Percentiles rank a stretch among this genome's conserved stretches.
Evolutionary conservation across 257 asterid genomes (phyloP).

Genomic region (Verbena officinalis): DNA sequence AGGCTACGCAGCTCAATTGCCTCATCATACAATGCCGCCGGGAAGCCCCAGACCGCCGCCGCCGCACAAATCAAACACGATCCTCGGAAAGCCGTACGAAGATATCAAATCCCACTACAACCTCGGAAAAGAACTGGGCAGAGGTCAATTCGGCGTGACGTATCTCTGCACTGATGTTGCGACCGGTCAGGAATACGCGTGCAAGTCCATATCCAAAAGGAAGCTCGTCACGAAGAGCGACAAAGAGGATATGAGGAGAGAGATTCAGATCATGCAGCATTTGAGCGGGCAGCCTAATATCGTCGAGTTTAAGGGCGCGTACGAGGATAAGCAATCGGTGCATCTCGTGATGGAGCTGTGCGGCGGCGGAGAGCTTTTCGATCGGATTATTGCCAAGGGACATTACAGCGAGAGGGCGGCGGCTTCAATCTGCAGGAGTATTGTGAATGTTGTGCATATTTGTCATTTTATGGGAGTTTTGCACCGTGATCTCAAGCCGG

Average conservation of each 20-base stretch:
- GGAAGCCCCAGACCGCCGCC: slow-evolving; percentile 42
- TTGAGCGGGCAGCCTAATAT: slow-evolving; percentile 80
- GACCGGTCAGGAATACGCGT: slow-evolving; percentile 62
- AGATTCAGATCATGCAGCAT: slow-evolving; percentile 85
- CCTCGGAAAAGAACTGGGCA: slow-evolving; percentile 69
- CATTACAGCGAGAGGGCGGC: slow-evolving; percentile 81
- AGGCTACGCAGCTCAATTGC: slow-evolving; percentile 48
- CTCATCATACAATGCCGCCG: slow-evolving; percentile 29
- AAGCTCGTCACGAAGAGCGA: slow-evolving; percentile 65
- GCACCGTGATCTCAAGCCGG: slow-evolving; percentile 87
- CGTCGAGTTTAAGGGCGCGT: slow-evolving; percentile 80
- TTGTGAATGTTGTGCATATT: slow-evolving; percentile 71
- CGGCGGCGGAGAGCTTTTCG: slow-evolving; percentile 85
- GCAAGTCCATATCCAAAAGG: slow-evolving; percentile 78
- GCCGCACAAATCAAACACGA: slow-evolving; percentile 42
- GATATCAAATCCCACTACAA: slow-evolving; percentile 53
- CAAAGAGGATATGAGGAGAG: slow-evolving; percentile 81
- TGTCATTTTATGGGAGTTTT: slow-evolving; percentile 89
- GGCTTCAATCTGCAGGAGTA: slow-evolving; percentile 63
- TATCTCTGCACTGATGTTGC: slow-evolving; percentile 53
- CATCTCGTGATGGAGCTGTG: slow-evolving; percentile 86
- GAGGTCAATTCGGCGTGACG: slow-evolving; percentile 86
- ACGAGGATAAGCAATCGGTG: slow-evolving; percentile 68
- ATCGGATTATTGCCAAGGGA: slow-evolving; percentile 71
- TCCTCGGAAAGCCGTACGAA: slow-evolving; percentile 67